Evolutionary conservation across 169 alveolate genomes (phyloP).

Genomic region (Cystoisospora suis): DNA sequence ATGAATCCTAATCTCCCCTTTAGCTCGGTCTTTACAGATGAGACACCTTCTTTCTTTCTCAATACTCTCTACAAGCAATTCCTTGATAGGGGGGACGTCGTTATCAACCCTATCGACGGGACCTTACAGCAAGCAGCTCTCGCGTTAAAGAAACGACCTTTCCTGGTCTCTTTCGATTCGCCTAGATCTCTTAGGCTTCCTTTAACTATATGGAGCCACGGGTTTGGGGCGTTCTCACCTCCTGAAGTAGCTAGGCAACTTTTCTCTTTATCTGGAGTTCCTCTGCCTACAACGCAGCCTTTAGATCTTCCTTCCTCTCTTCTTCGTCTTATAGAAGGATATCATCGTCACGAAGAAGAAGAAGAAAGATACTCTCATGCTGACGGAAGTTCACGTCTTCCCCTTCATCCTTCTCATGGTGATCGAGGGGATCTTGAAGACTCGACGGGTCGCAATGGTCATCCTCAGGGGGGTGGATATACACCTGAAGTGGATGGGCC

Average conservation of each 20-base stretch:
- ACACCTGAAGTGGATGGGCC: neutral
- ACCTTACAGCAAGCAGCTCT: slow-evolving; percentile 60
- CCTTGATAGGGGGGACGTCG: slow-evolving; percentile 38
- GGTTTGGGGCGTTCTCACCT: slow-evolving; percentile 60
- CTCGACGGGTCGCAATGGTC: neutral
- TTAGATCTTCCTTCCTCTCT: slow-evolving; percentile 27
- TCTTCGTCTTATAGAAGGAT: neutral
- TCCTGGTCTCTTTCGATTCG: slow-evolving; percentile 53
- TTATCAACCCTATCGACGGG: slow-evolving; percentile 36
- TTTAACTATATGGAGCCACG: slow-evolving; percentile 46
- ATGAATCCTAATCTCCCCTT: slow-evolving; percentile 49
- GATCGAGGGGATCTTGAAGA: neutral
- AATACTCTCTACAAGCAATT: slow-evolving; percentile 48
- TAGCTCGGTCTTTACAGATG: slow-evolving; percentile 44
- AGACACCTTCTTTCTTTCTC: slow-evolving; percentile 46
- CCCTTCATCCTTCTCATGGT: neutral
- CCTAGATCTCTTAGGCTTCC: slow-evolving; percentile 36
- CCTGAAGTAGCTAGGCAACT: slow-evolving; percentile 54
- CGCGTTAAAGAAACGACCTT: slow-evolving; percentile 63
- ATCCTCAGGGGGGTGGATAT: neutral
- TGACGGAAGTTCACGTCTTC: slow-evolving; percentile 25
- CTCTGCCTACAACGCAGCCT: slow-evolving; percentile 63
- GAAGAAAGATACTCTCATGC: neutral
- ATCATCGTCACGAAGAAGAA: neutral
- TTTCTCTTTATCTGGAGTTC: slow-evolving; percentile 59